Conservation (phyloP, 108 stramenopile genomes). For the Epithemia pelagica region DNA sequence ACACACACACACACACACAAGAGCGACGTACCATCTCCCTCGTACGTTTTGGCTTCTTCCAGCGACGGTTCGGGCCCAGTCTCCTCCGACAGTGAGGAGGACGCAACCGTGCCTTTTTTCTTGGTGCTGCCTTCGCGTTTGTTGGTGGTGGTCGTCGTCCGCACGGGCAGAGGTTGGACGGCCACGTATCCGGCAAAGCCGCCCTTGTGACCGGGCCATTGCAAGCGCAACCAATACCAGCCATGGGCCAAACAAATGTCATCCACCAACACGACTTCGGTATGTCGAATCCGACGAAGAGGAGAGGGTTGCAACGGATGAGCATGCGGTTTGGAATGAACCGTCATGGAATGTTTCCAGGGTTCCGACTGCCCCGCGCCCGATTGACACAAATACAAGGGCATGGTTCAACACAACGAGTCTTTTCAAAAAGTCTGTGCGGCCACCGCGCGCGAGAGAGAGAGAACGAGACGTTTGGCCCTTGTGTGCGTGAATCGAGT, state of each 20-base stretch:
- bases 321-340: conserved; percentile 46
- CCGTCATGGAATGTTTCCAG: conserved; percentile 67
- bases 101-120: too few relatives aligned
- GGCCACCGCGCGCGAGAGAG: too few relatives aligned
- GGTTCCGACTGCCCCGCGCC: conserved; percentile 52
- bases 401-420: too few relatives aligned
- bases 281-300: conserved; percentile 70
- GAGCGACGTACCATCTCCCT: too few relatives aligned
- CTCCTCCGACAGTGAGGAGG: too few relatives aligned
- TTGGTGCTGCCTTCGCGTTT: too few relatives aligned
- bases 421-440: too few relatives aligned
- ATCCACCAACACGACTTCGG: conserved; percentile 80
- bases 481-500: too few relatives aligned
- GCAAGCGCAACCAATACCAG: conserved; percentile 69
- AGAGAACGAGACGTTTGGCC: too few relatives aligned
- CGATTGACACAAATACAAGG: conserved; percentile 72
- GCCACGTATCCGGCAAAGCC: conserved; percentile 82
- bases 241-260: conserved; percentile 48
- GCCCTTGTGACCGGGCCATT: conserved; percentile 74
- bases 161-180: conserved; percentile 9
- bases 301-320: not conserved
- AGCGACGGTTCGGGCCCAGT: too few relatives aligned
- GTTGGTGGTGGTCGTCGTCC: not conserved
- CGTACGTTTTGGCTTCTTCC: too few relatives aligned
- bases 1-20: too few relatives aligned